Evolutionary conservation across 2,329 filamentous ascomycete species (phyloP).

Genomic region (Scopulariopsis brevicaulis): DNA sequence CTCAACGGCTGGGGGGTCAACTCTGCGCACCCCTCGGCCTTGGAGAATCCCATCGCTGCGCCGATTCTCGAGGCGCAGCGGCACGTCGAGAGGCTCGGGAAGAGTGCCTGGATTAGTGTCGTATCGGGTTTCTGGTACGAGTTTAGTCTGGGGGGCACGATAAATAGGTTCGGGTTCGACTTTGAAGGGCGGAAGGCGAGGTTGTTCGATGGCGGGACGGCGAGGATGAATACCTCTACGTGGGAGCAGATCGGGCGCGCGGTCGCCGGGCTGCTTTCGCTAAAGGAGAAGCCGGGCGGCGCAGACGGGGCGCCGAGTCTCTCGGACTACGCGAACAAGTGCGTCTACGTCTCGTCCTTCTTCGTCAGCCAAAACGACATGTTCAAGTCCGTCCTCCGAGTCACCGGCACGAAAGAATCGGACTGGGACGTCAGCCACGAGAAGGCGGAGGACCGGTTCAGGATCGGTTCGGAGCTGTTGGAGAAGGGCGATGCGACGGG

Average conservation of each 20-base stretch:
- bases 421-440: slow-evolving; percentile 48
- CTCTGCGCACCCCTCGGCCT: slow-evolving; percentile 14
- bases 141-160: slow-evolving; percentile 25
- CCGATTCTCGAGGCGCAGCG: slow-evolving; percentile 11
- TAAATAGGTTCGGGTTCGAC: slow-evolving; percentile 34
- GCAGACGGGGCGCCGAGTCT: slow-evolving; percentile 16
- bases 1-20: slow-evolving; percentile 32
- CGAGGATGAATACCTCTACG: slow-evolving; percentile 44
- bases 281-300: slow-evolving; percentile 29
- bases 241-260: slow-evolving; percentile 46
- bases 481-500: slow-evolving; percentile 26
- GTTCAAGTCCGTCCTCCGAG: slow-evolving; percentile 45
- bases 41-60: slow-evolving; percentile 15
- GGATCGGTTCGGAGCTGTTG: slow-evolving; percentile 29
- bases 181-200: slow-evolving; percentile 27
- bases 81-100: slow-evolving; percentile 25
- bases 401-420: slow-evolving; percentile 34
- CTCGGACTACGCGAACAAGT: slow-evolving; percentile 29
- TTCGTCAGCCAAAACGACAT: slow-evolving; percentile 49
- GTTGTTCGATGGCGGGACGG: slow-evolving; percentile 45
- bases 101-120: slow-evolving; percentile 18
- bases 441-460: slow-evolving; percentile 30
- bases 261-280: slow-evolving; percentile 33
- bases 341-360: slow-evolving; percentile 43
- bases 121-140: slow-evolving; percentile 42